Evolutionary conservation across 2,329 filamentous ascomycete species (phyloP), one percentile per base, ranked within the genome.

Genomic region (Chaetoscypha palmicola): DNA sequence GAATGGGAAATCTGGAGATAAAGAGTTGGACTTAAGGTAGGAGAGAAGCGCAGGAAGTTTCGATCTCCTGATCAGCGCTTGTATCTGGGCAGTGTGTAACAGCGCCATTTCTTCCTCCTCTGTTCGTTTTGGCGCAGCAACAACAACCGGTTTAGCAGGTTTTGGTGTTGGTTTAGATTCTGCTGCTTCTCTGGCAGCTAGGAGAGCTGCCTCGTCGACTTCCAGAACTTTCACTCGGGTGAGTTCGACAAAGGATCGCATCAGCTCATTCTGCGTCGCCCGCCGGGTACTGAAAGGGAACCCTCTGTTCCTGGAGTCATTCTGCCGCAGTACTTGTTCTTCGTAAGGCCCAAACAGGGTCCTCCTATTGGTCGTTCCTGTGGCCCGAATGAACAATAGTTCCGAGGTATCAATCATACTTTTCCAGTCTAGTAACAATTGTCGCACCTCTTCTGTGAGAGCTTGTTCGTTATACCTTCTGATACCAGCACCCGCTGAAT

Each of bases 381-480:
- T 92, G 0, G 92, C 92, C 12, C 92, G 79, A 38, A 98, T 76
- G 62, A 98, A 98, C 1, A 97, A 64, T 16, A 96, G 66, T 49
- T 95, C 84, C 0, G 90, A 81, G 0, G 79, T 83, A 60, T 96
- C 86, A 40, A 98, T 84, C 64, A 94, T 74, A 0, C 68, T 70
- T 64, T 86, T 91, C 94, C 94, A 98, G 49, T 91, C 87, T 8
- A 71, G 68, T 11, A 98, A 69, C 26, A 98, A 69, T 23, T 78
- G 75, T 20, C 92, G 80, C 4, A 98, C 85, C 58, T 98, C 94
- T n/a, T 86, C 83, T 5, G 83, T 81, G 28, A 98, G 70, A 1
- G 90, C 91, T 53, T 85, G 82, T 65, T 98, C 94, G 59, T 98
- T 98, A 65, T 97, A 94, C 16, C 92, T 78, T 67, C 92, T 83